Base-by-base conservation (phyloP, 345 rosid genomes). In the Pistacia vera region DNA sequence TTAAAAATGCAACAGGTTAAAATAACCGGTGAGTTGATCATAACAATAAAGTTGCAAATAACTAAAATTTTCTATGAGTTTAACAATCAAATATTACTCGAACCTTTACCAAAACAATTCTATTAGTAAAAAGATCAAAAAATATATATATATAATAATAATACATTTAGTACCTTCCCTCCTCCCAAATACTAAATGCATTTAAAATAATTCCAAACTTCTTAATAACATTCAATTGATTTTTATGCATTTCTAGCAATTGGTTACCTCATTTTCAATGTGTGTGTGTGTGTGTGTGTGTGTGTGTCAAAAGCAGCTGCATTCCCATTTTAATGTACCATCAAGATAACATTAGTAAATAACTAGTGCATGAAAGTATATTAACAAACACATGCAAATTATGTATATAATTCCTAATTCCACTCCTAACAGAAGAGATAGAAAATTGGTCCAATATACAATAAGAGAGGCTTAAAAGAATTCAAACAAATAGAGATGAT, bases 401-500 rank as follows among this genome's bases (percentile, higher is more conserved):
- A 71, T 13, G 14, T 33, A 67, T 9, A 12, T 33, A 71, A 14
- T 51, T 46, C 13, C 35, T 9, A 63, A 44, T 49, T 22, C 22
- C 65, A 49, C 48, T 41, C 38, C 6, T 30, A 28, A 62, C 5
- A 8, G 14, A 66, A 54, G 65, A 66, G 8, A 20, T 70, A 35
- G 55, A n/a, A 65, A 36, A 41, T 28, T 12, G 52, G 9, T 30
- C 60, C 55, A 61, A 22, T 25, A 51, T 64, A 67, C 54, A 73
- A 59, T 62, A 49, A 59, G 18, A 20, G 41, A 63, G 67, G 46
- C 22, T n/a, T 11, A 69, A 71, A 76, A 62, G 41, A 72, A 78
- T 64, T 77, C 9, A 79, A 66, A 64, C 49, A 58, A 78, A 52
- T 20, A 76, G 72, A 77, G 49, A 72, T 56, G 10, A 59, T 84